Base-by-base conservation (phyloP, 1,139 yeast genomes). In the Yarrowia galli region DNA sequence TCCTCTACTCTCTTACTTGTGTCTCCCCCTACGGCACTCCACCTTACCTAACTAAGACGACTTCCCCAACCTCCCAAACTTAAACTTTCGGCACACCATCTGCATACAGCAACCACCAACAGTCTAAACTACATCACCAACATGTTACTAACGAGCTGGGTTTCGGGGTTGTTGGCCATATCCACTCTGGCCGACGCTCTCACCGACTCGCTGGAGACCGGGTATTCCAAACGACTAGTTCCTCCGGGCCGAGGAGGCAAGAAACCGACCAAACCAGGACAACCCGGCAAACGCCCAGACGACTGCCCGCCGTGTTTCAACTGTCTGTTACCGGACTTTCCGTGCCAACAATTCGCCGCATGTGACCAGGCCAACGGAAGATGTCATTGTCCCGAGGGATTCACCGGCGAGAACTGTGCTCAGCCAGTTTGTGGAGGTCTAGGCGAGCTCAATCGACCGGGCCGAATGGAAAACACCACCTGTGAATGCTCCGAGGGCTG, bases 321-420 rank as follows among this genome's bases (percentile, higher is more conserved):
- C 78, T 95, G 99, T 80, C 89, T 92, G 82, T 83, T 92, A 18
- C 97, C 98, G 12, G 90, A 92, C 71, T 92, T 91, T 74, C 89
- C 88, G 71, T 95, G 99, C 78, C 87, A 91, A 68, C 99, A 95
- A 75, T 95, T 89, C 76, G 92, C 97, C 36, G 80, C 79, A 35
- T 95, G 99, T 80, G 91, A 95, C 76, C 85, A 89, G 56, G 91
- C 83, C 77, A 90, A 96, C 2, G 99, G 99, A 0, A 84, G 88
- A 76, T 95, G 99, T 80, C 97, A 91, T 69, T 95, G 99, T 79
- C 86, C 91, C 56, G 88, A 87, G 43, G 99, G 99, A 0, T 95
- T 89, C 79, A 98, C 97, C 6, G 98, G 98, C 10, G 87, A 87
- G 73, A 98, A 95, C 76, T 95, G 99, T 78, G 84, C 93, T 0